Evolutionary conservation across 2,329 filamentous ascomycete genomes (phyloP), one percentile per base, ranked within the genome.

Genomic region (Amphichorda felina): DNA sequence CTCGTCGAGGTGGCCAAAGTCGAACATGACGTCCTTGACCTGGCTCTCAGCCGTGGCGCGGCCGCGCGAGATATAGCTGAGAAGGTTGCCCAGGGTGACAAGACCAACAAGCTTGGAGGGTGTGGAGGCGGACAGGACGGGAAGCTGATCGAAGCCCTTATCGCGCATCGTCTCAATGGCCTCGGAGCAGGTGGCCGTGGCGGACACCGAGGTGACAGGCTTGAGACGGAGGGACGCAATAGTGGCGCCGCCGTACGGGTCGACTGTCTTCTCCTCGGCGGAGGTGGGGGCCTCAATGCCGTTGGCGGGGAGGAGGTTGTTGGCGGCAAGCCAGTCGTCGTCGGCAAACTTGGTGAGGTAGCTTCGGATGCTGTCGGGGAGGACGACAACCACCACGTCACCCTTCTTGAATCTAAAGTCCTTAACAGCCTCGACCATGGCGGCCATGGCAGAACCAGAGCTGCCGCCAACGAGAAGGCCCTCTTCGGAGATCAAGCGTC

Each of bases 321-420:
- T 98, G 43, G 91, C 91, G 10, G 87, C 88, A 38, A 98, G 79
- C 93, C 91, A 98, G 66, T 96, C 91, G 54, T 98, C 93, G 55
- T 98, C 91, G 45, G 87, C 87, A 55, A 98, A 98, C 73, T 98
- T 98, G 64, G 82, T 89, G 18, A 98, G 76, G 59, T 98, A 98
- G 61, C 86, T 95, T 51, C 91, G 75, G 54, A 98, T 96, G 63
- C 87, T 94, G 59, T 98, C 91, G 1, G 91, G 93, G 14, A 95
- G 68, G 36, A 98, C 66, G 19, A 95, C 87, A 19, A 98, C 91
- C 0, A 96, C 76, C 2, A 87, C 76, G 51, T 98, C 88, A 38
- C 82, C 82, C 55, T 88, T 82, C 43, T 75, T 73, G 43, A 94
- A 71, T n/a, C 72, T 67, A 36, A 82, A 64, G 33, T 94, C 87